A percentile compares a stretch with the other conserved stretches of the same genome.
These are phyloP conservation scores for Eutypella sp. DNA, from an alignment of 2,329 filamentous ascomycete genomes.

Conservation along the genomic window DNA sequence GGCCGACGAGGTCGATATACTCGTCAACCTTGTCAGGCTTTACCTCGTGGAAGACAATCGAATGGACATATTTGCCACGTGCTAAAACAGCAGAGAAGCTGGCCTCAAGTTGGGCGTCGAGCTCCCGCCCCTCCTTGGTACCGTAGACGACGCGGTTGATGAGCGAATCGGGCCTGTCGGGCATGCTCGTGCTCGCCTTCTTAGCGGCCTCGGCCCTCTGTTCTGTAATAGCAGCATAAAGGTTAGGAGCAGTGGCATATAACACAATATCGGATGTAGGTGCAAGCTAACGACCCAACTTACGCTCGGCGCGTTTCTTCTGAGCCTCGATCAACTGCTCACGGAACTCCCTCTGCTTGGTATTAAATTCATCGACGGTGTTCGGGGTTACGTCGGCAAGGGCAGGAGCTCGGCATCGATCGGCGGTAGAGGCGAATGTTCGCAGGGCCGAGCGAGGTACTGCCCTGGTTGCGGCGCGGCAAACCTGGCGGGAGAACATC, in stretches of 20 bases:
- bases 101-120: conserved; percentile 92
- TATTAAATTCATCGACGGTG: conserved; percentile 70
- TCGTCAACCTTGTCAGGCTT: conserved; percentile 94
- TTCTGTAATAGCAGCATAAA: conserved; percentile 51
- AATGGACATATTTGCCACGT: conserved; percentile 96
- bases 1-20: conserved; percentile 82
- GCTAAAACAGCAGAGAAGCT: conserved; percentile 94
- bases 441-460: conserved; percentile 45
- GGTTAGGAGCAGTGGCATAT: conserved; percentile 38
- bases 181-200: conserved; percentile 49
- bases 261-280: conserved; percentile 29
- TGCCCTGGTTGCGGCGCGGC: conserved; percentile 37
- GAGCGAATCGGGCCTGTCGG: conserved; percentile 63
- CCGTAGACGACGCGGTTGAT: conserved; percentile 91
- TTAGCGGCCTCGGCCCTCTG: conserved; percentile 53
- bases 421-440: conserved; percentile 53
- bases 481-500: conserved; percentile 49
- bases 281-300: conserved; percentile 32
- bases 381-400: conserved; percentile 78
- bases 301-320: conserved; percentile 84
- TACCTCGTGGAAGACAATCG: conserved; percentile 93
- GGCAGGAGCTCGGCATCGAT: conserved; percentile 57
- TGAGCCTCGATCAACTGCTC: conserved; percentile 72
- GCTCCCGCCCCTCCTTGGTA: conserved; percentile 88
- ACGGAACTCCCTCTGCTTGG: conserved; percentile 81